Percentiles rank a stretch among this genome's conserved stretches.
phyloP scores from a whole-genome alignment of 2,329 filamentous ascomycete genomes.

The Colletotrichum filicis region DNA sequence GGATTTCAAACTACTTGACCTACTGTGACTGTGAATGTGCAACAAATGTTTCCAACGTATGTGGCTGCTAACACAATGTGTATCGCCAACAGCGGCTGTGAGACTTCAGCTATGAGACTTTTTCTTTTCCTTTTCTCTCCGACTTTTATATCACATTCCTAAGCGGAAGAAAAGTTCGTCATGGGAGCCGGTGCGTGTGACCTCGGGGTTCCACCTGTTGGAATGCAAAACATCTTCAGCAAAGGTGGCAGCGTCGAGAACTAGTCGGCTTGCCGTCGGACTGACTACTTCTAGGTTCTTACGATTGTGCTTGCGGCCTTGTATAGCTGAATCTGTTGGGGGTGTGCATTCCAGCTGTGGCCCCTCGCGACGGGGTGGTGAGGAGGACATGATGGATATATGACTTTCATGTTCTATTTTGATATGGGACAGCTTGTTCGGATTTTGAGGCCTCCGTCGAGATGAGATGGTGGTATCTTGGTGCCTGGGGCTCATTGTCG shows the following conservation, averaged over 20 bases:
- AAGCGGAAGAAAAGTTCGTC: not conserved
- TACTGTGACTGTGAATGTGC: not conserved
- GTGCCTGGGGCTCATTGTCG: too few relatives aligned
- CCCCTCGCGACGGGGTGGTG: conserved; percentile 21
- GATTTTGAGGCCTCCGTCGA: too few relatives aligned
- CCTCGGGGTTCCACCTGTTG: not conserved
- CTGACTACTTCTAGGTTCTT: too few relatives aligned
- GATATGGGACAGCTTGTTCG: too few relatives aligned
- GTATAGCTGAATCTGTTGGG: not conserved
- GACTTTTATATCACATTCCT: conserved; percentile 10
- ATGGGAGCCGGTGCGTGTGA: not conserved
- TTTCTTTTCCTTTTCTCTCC: not conserved
- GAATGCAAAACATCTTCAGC: conserved; percentile 28
- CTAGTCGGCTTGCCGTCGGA: not conserved
- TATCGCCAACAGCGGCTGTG: not conserved
- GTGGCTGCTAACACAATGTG: not conserved
- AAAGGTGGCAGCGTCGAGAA: conserved; percentile 5
- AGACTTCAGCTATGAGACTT: not conserved
- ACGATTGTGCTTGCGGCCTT: too few relatives aligned
- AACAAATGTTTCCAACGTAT: not conserved
- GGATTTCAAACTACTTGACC: not conserved
- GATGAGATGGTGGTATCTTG: too few relatives aligned
- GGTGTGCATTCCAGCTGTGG: conserved; percentile 28
- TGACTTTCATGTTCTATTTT: too few relatives aligned
- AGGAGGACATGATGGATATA: not conserved